A percentile compares a stretch with the other conserved stretches of the same genome.
These are phyloP conservation scores for Penicillium concentricum DNA, from an alignment of 2,329 filamentous ascomycete genomes.

Conservation along the genomic window DNA sequence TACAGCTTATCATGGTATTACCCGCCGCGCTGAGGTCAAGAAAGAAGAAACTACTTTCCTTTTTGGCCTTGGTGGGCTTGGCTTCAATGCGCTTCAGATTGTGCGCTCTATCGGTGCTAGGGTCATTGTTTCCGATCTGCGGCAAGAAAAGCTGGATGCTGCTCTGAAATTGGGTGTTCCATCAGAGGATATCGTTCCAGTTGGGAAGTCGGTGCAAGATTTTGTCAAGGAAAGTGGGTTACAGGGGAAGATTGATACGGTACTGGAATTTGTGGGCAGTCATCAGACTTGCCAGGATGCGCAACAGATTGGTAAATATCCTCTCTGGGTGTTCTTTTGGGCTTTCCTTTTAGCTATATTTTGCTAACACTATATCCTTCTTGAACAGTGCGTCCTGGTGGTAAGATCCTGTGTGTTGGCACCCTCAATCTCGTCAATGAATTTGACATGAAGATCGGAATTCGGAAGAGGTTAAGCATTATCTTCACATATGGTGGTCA, in stretches of 20 bases:
- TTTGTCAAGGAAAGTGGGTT: neutral
- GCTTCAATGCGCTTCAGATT: constrained; percentile 44
- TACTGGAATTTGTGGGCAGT: neutral
- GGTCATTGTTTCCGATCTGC: constrained; percentile 37
- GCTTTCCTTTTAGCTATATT: too few species aligned
- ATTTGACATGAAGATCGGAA: constrained; percentile 47
- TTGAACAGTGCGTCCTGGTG: neutral
- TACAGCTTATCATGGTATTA: constrained; percentile 44
- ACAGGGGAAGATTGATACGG: neutral
- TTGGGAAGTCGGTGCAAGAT: neutral
- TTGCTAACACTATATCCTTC: neutral
- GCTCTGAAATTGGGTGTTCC: constrained; percentile 34
- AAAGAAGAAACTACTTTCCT: constrained; percentile 40
- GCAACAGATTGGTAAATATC: neutral
- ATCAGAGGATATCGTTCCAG: neutral
- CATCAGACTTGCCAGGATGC: neutral
- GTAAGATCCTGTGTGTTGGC: constrained; percentile 26
- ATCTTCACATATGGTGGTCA: constrained; percentile 49
- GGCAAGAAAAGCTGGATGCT: constrained; percentile 30
- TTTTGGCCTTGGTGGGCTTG: constrained; percentile 44
- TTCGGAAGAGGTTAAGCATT: constrained; percentile 43
- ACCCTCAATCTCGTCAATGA: constrained; percentile 42
- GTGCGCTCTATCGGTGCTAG: constrained; percentile 52
- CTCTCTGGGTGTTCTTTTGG: neutral
- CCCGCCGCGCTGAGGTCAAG: constrained; percentile 36